phyloP scores from a whole-genome alignment of 768 basidiomycete genomes.

The Rhodotorula taiwanensis region DNA sequence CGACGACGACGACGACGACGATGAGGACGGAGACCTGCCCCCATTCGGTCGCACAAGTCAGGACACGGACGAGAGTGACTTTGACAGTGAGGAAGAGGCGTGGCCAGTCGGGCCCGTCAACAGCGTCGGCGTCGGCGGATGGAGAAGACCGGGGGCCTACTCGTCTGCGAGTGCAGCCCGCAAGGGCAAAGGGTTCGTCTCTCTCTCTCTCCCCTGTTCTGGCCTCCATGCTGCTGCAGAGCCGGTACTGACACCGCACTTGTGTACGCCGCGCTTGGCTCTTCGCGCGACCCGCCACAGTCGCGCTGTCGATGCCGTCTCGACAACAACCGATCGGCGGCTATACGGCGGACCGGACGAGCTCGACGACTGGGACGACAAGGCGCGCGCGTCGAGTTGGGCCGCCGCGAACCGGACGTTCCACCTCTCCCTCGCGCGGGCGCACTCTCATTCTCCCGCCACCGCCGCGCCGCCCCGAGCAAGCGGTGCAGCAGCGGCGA shows the following conservation, averaged over 20 bases:
- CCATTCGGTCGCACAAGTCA: no score
- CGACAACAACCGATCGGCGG: not conserved
- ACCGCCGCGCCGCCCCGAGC: not conserved
- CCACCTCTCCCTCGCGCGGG: conserved; percentile 27
- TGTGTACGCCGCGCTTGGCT: no score
- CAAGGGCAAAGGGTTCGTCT: conserved; percentile 24
- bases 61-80: not conserved
- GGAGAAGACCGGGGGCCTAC: not conserved
- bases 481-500: not conserved
- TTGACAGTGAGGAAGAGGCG: conserved; percentile 29
- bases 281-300: no score
- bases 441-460: conserved; percentile 10
- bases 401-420: conserved; percentile 35
- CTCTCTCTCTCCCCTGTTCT: no score
- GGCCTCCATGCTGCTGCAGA: no score
- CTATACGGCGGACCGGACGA: conserved; percentile 10
- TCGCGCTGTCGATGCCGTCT: conserved; percentile 3
- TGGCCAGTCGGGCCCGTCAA: conserved; percentile 34
- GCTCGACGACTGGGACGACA: conserved; percentile 25
- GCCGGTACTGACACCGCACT: no score
- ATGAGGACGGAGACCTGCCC: not conserved
- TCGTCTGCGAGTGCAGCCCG: not conserved
- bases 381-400: conserved; percentile 19
- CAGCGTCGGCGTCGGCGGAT: conserved; percentile 16
- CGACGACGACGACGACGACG: not conserved